phyloP scores from a whole-genome alignment of 2,329 filamentous ascomycete species.

The Sphaerostilbella broomeana region DNA sequence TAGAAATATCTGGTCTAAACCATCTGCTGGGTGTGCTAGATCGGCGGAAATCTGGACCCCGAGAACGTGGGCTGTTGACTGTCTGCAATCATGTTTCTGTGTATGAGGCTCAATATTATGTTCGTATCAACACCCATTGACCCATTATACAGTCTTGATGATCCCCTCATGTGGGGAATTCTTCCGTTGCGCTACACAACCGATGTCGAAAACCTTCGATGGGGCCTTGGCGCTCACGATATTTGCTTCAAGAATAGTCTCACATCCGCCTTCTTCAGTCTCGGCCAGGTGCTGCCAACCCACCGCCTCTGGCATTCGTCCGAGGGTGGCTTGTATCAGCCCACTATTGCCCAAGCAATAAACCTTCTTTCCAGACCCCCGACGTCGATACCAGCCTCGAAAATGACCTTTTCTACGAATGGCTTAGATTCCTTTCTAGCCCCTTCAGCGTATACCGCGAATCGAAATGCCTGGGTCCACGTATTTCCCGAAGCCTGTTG shows the following conservation, averaged over 20 bases:
- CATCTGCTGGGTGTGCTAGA: slow-evolving; percentile 71
- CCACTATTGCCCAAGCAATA: slow-evolving; percentile 79
- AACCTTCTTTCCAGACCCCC: slow-evolving; percentile 61
- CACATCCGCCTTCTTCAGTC: slow-evolving; percentile 71
- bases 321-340: slow-evolving; percentile 81
- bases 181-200: slow-evolving; percentile 69
- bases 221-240: slow-evolving; percentile 88
- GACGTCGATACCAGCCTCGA: slow-evolving; percentile 42
- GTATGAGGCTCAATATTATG: slow-evolving; percentile 18
- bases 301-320: slow-evolving; percentile 74
- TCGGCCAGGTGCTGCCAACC: slow-evolving; percentile 85
- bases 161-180: slow-evolving; percentile 89
- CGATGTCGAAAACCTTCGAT: slow-evolving; percentile 70
- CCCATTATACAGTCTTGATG: slow-evolving; percentile 64
- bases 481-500: slow-evolving; percentile 94
- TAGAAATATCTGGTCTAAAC: slow-evolving; percentile 71
- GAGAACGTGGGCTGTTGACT: slow-evolving; percentile 75
- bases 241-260: slow-evolving; percentile 84
- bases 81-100: slow-evolving; percentile 42
- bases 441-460: slow-evolving; percentile 63
- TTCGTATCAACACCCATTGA: slow-evolving; percentile 4
- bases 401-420: slow-evolving; percentile 56
- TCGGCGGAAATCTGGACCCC: slow-evolving; percentile 55
- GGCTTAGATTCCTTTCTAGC: slow-evolving; percentile 60
- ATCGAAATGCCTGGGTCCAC: slow-evolving; percentile 80